Conservation (phyloP, 2,329 filamentous ascomycete genomes). For the Fusarium fujikuroi region DNA sequence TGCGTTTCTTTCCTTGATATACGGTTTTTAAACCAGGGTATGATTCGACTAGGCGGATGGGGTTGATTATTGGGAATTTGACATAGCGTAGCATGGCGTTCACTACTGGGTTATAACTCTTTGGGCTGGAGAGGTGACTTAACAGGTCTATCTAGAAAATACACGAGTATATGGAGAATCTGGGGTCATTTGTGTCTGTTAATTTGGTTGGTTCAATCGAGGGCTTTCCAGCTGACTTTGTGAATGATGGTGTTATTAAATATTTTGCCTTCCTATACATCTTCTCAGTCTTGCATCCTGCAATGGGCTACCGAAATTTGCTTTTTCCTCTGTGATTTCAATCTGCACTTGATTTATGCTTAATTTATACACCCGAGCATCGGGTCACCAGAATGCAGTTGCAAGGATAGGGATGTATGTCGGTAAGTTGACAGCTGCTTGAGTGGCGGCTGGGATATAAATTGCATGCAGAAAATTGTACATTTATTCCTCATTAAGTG, state of each 20-base stretch:
- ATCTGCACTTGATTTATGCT: neutral
- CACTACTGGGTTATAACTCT: neutral
- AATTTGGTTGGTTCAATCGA: neutral
- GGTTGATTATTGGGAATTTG: constrained; percentile 1
- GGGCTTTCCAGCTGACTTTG: neutral
- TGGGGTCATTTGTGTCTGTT: neutral
- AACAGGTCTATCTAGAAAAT: neutral
- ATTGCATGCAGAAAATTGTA: neutral
- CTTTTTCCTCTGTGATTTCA: neutral
- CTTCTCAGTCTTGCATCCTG: neutral
- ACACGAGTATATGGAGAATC: neutral
- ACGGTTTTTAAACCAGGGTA: neutral
- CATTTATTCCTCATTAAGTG: neutral
- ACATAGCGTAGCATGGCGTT: constrained; percentile 28
- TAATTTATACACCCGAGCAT: neutral
- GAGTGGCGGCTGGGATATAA: no score
- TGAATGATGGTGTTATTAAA: neutral
- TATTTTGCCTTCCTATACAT: neutral
- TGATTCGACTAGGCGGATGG: neutral
- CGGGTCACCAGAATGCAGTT: constrained; percentile 2
- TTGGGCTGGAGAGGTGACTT: neutral
- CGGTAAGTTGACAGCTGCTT: neutral
- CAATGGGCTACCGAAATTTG: neutral
- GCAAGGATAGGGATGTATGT: constrained; percentile 10
- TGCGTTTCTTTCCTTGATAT: neutral